Conservation (phyloP, 1,284 basidiomycete species). For the Wolfiporia cocos region DNA sequence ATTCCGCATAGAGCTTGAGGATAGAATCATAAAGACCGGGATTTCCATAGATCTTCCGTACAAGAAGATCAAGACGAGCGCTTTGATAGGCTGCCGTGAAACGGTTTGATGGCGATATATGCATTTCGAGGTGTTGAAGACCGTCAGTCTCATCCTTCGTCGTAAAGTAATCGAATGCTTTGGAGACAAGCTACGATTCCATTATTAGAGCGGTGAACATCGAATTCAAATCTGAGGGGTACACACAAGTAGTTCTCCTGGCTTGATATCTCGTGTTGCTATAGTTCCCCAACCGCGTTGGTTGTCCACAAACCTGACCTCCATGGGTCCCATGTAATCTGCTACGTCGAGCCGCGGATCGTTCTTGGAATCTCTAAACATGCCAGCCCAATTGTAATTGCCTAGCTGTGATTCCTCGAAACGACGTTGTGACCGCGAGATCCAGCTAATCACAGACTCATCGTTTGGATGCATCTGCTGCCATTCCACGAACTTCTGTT, state of each 20-base stretch:
- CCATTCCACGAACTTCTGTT: constrained; percentile 8
- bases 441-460: constrained; percentile 6
- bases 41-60: constrained; percentile 17
- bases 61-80: constrained; percentile 7
- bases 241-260: constrained; percentile 17
- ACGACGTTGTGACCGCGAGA: constrained; percentile 9
- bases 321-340: constrained; percentile 13
- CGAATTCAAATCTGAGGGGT: too few relatives aligned
- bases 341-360: constrained; percentile 13
- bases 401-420: constrained; percentile 9
- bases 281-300: constrained; percentile 17
- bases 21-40: constrained; percentile 14
- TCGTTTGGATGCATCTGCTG: constrained; percentile 10
- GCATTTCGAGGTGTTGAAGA: too few relatives aligned
- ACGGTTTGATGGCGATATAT: too few relatives aligned
- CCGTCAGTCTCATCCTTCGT: too few relatives aligned
- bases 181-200: constrained; percentile 17
- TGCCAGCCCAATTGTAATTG: constrained; percentile 12
- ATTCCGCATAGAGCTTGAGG: constrained; percentile 16
- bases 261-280: constrained; percentile 9
- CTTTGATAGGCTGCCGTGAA: constrained; percentile 8
- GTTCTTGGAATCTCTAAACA: constrained; percentile 10
- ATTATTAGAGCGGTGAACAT: too few relatives aligned
- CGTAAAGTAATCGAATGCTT: constrained; percentile 14
- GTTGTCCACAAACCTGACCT: constrained; percentile 7